Percentiles rank a stretch among this genome's conserved stretches.
phyloP scores from a whole-genome alignment of 2,329 filamentous ascomycete species.

The Nothophoma quercina region DNA sequence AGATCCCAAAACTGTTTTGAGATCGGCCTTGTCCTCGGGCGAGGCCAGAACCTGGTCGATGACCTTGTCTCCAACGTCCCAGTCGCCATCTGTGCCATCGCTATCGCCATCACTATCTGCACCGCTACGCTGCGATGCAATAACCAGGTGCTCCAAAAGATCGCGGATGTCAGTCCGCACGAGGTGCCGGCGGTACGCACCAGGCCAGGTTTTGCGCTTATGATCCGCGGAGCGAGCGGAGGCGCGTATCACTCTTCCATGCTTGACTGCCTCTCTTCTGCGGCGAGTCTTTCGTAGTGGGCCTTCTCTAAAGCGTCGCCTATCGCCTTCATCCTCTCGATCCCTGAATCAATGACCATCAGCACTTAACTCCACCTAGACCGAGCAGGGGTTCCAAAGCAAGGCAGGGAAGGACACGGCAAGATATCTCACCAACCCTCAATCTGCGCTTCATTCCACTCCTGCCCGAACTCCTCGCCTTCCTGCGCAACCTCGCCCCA shows the following conservation, averaged over 20 bases:
- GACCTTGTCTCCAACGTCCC: background rate
- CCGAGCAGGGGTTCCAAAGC: background rate
- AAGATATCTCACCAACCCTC: constrained; percentile 38
- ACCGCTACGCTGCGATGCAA: background rate
- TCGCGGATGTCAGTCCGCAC: background rate
- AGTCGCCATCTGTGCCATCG: background rate
- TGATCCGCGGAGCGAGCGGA: background rate
- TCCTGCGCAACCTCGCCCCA: constrained; percentile 45
- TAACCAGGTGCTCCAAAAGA: background rate
- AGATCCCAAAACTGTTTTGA: background rate
- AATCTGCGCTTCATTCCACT: constrained; percentile 35
- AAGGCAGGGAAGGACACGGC: background rate
- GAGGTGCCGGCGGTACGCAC: background rate
- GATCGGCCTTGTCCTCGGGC: background rate
- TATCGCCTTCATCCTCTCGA: background rate
- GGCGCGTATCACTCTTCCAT: background rate
- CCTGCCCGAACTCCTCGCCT: constrained; percentile 28
- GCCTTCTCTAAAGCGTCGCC: background rate
- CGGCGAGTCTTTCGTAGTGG: background rate
- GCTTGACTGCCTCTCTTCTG: background rate
- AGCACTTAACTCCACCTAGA: background rate
- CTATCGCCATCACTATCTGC: background rate
- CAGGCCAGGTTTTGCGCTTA: background rate
- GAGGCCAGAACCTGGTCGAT: no score
- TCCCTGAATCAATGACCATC: no score